phyloP scores from a whole-genome alignment of 2,329 filamentous ascomycete genomes.

The Hymenotorrendiella dingleyae region DNA sequence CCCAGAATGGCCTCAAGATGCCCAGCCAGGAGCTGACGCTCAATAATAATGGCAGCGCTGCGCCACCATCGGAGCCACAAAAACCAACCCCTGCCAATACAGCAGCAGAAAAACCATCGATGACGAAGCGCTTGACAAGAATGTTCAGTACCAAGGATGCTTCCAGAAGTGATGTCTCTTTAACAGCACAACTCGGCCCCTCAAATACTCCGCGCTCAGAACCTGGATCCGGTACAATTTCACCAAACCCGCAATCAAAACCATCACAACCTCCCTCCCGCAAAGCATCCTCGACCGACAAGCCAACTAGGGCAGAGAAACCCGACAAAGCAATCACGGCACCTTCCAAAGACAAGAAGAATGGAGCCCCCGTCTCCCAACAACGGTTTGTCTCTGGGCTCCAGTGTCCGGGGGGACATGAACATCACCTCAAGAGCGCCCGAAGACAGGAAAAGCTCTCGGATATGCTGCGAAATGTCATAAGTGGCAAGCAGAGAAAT shows the following conservation, averaged over 20 bases:
- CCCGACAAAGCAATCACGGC: slow-evolving; percentile 24
- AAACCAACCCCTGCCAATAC: slow-evolving; percentile 17
- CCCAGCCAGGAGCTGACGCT: slow-evolving; percentile 24
- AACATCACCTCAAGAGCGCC: slow-evolving; percentile 82
- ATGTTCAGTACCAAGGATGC: slow-evolving; percentile 59
- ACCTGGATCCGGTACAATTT: slow-evolving; percentile 20
- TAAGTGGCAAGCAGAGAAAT: slow-evolving; percentile 76
- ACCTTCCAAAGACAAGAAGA: slow-evolving; percentile 27
- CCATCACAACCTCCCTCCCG: slow-evolving; percentile 37
- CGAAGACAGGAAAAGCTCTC: slow-evolving; percentile 92
- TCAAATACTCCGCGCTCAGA: slow-evolving; percentile 29
- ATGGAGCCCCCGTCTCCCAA: slow-evolving; percentile 10
- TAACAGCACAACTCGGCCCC: slow-evolving; percentile 23
- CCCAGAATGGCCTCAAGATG: slow-evolving; percentile 20
- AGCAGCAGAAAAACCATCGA: slow-evolving; percentile 47
- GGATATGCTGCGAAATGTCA: slow-evolving; percentile 81
- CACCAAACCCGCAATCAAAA: slow-evolving; percentile 30
- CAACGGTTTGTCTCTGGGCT: slow-evolving; percentile 47
- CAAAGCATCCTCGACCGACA: slow-evolving; percentile 41
- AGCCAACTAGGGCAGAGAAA: slow-evolving; percentile 29
- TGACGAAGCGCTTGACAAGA: slow-evolving; percentile 58
- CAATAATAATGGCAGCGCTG: slow-evolving; percentile 26
- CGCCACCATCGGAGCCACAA: slow-evolving; percentile 27
- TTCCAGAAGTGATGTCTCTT: slow-evolving; percentile 20
- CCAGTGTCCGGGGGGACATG: slow-evolving; percentile 63